Evolutionary conservation across 2,329 filamentous ascomycete species (phyloP), one percentile per base, ranked within the genome.

Genomic region (Arachnomyces sp.): DNA sequence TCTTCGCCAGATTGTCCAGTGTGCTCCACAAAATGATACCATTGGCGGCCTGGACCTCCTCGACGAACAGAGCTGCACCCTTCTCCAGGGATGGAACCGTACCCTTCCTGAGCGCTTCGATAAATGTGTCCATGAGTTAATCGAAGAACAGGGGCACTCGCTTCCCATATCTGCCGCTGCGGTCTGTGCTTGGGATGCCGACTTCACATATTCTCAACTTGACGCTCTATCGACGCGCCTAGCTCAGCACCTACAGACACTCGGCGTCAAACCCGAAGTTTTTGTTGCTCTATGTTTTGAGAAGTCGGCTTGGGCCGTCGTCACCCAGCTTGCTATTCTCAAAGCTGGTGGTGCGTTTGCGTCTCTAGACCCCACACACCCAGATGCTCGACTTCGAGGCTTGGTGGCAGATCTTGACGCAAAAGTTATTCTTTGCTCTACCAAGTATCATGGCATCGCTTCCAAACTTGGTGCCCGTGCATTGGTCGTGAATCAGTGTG

Each of bases 311-410:
- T 68, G 65, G 65, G 56, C 63, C 8, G 52, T 67, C 11, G 57
- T 68, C 28, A 57, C 63, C 3, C 57, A 67, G 38, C 45, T 68
- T 7, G 65, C 61, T 7, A 57, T 66, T 21, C 52, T 67, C 16
- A 66, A 66, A 43, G 60, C 63, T 2, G 65, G 65, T 7, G 64
- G 62, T 9, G 62, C 63, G 3, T 68, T 68, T 39, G 63, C 63
- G 3, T 61, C 62, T 1, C 52, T 66, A 9, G 65, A 68, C 42
- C 64, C 65, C 17, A 50, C 56, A 2, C 63, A 66, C 25, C 64
- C 65, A 4, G 55, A 61, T 33, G 52, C 53, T 4, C 56, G 65
- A 13, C 43, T 67, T 8, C 50, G 53, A 32, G 55, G 51, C 40
- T 50, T 66, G 7, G 53, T 65, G 8, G 45, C 53, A 9, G 57